These are phyloP conservation scores for Lachnellula subtilissima DNA, from an alignment of 2,329 filamentous ascomycete species.

Conservation along the genomic window DNA sequence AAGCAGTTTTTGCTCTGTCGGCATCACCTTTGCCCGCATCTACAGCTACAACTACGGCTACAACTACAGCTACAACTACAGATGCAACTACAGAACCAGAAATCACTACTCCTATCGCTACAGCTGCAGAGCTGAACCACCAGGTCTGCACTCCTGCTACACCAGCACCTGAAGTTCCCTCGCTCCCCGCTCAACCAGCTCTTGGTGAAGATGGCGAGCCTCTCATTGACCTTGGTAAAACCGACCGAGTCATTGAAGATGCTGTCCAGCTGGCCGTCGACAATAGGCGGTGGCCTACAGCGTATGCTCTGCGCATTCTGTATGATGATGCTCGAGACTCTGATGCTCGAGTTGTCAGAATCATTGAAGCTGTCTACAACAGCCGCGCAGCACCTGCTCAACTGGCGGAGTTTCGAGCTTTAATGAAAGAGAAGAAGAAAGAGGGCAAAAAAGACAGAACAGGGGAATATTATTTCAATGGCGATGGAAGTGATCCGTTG, in stretches of 20 bases:
- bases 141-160: background rate
- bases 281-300: slow-evolving; percentile 55
- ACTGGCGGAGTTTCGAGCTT: slow-evolving; percentile 45
- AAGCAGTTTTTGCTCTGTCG: slow-evolving; percentile 13
- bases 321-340: slow-evolving; percentile 51
- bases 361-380: slow-evolving; percentile 54
- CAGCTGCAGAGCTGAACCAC: background rate
- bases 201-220: slow-evolving; percentile 14
- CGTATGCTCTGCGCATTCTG: slow-evolving; percentile 55
- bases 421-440: slow-evolving; percentile 51
- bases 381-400: slow-evolving; percentile 52
- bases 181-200: background rate
- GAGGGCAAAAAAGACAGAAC: slow-evolving; percentile 51
- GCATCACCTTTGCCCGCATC: slow-evolving; percentile 10
- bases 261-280: slow-evolving; percentile 56
- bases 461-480: slow-evolving; percentile 48
- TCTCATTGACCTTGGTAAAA: slow-evolving; percentile 23
- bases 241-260: slow-evolving; percentile 49
- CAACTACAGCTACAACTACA: background rate
- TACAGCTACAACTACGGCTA: background rate
- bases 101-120: background rate
- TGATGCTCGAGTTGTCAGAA: slow-evolving; percentile 48
- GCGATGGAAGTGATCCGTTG: slow-evolving; percentile 28
- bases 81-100: background rate
- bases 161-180: background rate